Evolutionary conservation across 106 monocot species (phyloP).

Genomic region (Platanthera guangdongensis): DNA sequence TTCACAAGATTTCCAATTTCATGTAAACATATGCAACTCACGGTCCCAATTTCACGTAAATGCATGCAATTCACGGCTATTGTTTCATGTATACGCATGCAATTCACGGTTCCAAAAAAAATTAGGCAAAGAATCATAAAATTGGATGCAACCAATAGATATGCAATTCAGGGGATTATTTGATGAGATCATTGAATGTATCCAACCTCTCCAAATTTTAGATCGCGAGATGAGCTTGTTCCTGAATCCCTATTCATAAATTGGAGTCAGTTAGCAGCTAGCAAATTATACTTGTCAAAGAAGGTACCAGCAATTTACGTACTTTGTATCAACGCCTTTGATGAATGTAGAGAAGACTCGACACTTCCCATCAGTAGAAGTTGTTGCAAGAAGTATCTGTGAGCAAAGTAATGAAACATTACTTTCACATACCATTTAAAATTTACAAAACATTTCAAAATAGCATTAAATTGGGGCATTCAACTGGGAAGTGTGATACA

Average conservation of each 20-base stretch:
- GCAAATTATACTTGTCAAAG: conserved; percentile 1
- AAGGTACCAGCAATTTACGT: background rate
- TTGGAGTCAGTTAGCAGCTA: conserved; percentile 8
- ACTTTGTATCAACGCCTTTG: conserved; percentile 93
- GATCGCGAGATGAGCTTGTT: conserved; percentile 47
- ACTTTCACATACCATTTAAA: background rate
- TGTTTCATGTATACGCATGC: too few species aligned
- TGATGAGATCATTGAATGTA: background rate
- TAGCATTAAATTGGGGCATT: background rate
- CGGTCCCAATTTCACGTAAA: too few species aligned
- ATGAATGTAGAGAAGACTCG: conserved; percentile 94
- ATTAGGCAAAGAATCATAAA: background rate
- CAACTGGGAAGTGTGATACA: background rate
- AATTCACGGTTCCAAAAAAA: too few species aligned
- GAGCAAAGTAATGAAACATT: conserved; percentile 13
- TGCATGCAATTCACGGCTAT: too few species aligned
- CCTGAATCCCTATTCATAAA: conserved; percentile 43
- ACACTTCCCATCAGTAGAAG: conserved; percentile 98
- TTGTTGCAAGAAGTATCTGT: conserved; percentile 96
- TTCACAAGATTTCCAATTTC: background rate
- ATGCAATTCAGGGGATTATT: background rate
- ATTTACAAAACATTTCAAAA: background rate
- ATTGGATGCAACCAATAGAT: background rate
- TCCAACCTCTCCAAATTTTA: conserved; percentile 97
- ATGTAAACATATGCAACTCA: background rate